phyloP scores from a whole-genome alignment of 2,329 filamentous ascomycete species.

The Raffaelea ambrosiae region DNA sequence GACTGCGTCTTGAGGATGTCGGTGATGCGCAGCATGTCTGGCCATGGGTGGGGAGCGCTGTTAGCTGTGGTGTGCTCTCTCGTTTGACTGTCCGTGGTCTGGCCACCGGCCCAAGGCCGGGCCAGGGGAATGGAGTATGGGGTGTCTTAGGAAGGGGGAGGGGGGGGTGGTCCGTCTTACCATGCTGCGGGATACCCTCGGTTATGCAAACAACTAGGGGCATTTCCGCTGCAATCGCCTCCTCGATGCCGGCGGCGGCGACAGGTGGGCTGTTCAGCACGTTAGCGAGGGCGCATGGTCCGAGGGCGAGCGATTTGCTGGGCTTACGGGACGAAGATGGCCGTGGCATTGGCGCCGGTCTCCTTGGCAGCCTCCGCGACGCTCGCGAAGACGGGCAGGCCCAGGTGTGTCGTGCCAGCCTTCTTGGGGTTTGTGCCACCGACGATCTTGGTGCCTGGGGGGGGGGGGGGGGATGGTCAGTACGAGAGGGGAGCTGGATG shows the following conservation, averaged over 20 bases:
- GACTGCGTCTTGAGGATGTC: constrained; percentile 94
- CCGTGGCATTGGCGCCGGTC: constrained; percentile 83
- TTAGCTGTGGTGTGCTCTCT: not conserved
- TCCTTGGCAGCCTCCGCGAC: constrained; percentile 83
- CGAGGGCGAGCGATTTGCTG: not conserved
- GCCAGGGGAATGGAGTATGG: not conserved
- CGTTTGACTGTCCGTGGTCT: no score
- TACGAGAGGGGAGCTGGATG: not conserved
- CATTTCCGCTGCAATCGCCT: constrained; percentile 88
- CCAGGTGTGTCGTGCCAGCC: constrained; percentile 82
- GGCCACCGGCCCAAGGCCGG: constrained; percentile 8
- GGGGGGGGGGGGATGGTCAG: not conserved
- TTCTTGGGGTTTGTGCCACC: constrained; percentile 99
- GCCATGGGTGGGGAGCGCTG: constrained; percentile 3
- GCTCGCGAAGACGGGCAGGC: constrained; percentile 84
- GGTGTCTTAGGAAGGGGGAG: no score
- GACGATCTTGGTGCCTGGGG: constrained; percentile 83
- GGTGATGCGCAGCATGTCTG: constrained; percentile 98
- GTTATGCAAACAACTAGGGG: constrained; percentile 96
- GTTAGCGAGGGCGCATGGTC: constrained; percentile 2
- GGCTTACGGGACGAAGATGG: constrained; percentile 88
- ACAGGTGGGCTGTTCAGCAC: constrained; percentile 61
- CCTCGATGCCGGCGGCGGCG: constrained; percentile 91
- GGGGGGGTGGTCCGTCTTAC: constrained; percentile 47
- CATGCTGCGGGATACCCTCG: constrained; percentile 95